A percentile compares a stretch with the other conserved stretches of the same genome.
phyloP scores from a whole-genome alignment of 331 rosid species.

The Pyracantha coccinea region DNA sequence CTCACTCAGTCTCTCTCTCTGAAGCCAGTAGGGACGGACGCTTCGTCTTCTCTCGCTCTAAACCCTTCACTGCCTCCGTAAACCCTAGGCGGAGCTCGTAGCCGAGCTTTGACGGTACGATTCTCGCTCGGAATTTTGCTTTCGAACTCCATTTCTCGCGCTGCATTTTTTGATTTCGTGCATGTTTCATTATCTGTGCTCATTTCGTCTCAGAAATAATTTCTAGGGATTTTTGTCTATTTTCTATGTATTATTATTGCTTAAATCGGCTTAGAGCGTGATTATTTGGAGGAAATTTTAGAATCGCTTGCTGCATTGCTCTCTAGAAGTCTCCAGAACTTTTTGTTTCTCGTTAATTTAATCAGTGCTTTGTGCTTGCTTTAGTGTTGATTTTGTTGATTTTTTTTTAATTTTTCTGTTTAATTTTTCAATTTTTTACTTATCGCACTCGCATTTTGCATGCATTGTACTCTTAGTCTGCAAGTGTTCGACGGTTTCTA shows the following conservation, averaged over 20 bases:
- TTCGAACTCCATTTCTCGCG: background rate
- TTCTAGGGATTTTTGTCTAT: background rate
- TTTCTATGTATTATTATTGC: background rate
- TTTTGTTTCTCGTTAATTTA: background rate
- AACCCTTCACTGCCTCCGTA: background rate
- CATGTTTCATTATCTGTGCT: background rate
- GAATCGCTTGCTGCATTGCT: conserved; percentile 9
- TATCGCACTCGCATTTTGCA: background rate
- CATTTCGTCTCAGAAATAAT: background rate
- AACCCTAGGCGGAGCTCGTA: background rate
- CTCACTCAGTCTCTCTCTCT: background rate
- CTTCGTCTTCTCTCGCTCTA: background rate
- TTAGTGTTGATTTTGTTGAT: background rate
- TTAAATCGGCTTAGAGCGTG: background rate
- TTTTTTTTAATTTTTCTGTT: background rate
- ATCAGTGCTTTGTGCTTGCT: background rate
- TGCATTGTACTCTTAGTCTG: background rate
- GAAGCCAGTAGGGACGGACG: background rate
- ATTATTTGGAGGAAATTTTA: background rate
- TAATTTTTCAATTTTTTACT: background rate
- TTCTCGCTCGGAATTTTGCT: background rate
- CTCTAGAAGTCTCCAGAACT: background rate
- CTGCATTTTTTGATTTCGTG: background rate
- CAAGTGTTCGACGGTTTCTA: background rate
- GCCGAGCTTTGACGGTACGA: background rate